A percentile compares a stretch with the other conserved stretches of the same genome.
Conservation (phyloP, 148 eudicot species). For the Camellia sinensis region DNA sequence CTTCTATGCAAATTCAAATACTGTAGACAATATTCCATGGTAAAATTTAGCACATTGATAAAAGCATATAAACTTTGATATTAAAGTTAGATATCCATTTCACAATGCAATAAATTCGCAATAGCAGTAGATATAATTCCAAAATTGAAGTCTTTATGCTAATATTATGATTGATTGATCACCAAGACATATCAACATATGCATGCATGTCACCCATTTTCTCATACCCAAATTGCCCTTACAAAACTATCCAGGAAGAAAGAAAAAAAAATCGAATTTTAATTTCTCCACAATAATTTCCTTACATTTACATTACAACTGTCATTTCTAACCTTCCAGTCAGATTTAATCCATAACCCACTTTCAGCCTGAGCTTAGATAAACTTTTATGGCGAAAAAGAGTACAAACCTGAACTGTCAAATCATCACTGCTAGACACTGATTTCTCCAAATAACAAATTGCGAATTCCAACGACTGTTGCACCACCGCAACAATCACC, state of each 20-base stretch:
- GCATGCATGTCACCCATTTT: neutral
- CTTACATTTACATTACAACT: no score
- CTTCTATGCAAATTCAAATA: neutral
- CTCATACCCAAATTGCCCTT: no score
- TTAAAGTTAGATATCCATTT: neutral
- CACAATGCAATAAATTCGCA: neutral
- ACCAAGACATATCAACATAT: no score
- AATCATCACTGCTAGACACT: constrained; percentile 43
- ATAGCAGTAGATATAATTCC: neutral
- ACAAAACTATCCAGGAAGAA: no score
- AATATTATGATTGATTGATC: neutral
- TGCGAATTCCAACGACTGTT: constrained; percentile 75
- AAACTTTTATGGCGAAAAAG: neutral
- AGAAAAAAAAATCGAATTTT: no score
- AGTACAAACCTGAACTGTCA: constrained; percentile 65
- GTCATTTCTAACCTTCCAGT: no score
- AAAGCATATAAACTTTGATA: neutral
- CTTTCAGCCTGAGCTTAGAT: neutral
- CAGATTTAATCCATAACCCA: no score
- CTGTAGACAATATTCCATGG: neutral
- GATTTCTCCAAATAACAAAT: constrained; percentile 75
- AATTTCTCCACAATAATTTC: no score
- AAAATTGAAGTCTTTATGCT: neutral
- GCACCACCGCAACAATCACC: constrained; percentile 61
- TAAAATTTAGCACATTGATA: neutral